Evolutionary conservation across 2,329 filamentous ascomycete species (phyloP).

Genomic region (Plectosphaerella sp.): DNA sequence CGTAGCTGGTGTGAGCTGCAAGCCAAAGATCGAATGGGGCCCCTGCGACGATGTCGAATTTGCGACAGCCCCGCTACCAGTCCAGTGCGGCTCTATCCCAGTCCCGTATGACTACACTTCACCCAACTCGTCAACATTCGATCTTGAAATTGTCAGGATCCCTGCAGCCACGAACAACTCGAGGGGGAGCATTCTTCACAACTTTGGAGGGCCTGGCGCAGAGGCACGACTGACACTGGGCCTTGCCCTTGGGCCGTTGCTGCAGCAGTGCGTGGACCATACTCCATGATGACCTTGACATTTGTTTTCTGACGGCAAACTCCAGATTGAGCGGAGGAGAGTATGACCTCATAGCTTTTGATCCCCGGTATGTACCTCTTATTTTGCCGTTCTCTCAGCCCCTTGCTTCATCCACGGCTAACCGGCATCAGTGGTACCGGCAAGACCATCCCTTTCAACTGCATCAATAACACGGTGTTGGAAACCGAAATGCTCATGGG

Average conservation of each 20-base stretch:
- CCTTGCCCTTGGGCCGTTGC: not conserved
- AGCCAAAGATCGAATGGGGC: not conserved
- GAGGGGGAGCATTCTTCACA: slow-evolving; percentile 23
- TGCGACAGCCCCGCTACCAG: not conserved
- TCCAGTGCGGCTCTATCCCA: slow-evolving; percentile 10
- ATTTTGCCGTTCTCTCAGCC: not conserved
- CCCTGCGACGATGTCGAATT: not conserved
- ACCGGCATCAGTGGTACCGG: slow-evolving; percentile 17
- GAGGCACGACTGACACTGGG: not conserved
- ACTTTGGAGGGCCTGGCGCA: slow-evolving; percentile 22
- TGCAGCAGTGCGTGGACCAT: not conserved
- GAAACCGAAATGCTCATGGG: not conserved
- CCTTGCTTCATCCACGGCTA: not conserved
- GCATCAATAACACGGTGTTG: slow-evolving; percentile 4
- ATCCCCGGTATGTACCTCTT: slow-evolving; percentile 18
- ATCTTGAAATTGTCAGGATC: slow-evolving; percentile 8
- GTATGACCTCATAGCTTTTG: slow-evolving; percentile 20
- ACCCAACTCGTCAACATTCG: slow-evolving; percentile 6
- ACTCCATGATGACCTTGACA: not conserved
- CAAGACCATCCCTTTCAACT: slow-evolving; percentile 19
- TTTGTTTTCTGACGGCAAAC: not conserved
- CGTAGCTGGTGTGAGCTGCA: not conserved
- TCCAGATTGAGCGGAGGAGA: slow-evolving; percentile 16
- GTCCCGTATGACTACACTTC: slow-evolving; percentile 14
- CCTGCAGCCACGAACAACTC: slow-evolving; percentile 11